Evolutionary conservation across 306 rosid species (phyloP).

Genomic region (Pterocarpus macrocarpus): DNA sequence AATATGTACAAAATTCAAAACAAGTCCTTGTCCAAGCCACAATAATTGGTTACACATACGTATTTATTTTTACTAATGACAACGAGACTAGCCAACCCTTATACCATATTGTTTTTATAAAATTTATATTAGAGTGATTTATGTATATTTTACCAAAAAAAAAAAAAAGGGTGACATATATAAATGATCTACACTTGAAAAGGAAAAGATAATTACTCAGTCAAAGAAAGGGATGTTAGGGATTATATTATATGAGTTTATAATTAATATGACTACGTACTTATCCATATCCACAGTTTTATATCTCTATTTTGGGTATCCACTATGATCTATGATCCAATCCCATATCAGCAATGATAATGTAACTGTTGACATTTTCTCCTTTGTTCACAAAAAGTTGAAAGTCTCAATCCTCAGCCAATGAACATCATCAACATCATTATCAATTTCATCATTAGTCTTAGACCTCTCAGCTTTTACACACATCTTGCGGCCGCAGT

Average conservation of each 20-base stretch:
- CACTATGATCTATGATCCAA: neutral
- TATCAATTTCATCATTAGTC: constrained; percentile 46
- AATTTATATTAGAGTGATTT: neutral
- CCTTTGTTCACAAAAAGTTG: neutral
- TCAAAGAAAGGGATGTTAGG: constrained; percentile 42
- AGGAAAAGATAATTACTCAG: constrained; percentile 19
- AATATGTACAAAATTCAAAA: constrained; percentile 34
- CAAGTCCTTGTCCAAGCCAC: constrained; percentile 22
- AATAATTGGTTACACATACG: constrained; percentile 6
- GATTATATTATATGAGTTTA: constrained; percentile 9
- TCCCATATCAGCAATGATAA: constrained; percentile 37
- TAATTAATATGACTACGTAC: constrained; percentile 3
- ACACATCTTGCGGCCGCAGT: constrained; percentile 35
- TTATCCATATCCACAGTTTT: constrained; percentile 44
- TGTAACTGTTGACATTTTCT: constrained; percentile 39
- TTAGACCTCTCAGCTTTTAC: constrained; percentile 18
- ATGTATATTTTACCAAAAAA: neutral
- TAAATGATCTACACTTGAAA: constrained; percentile 32
- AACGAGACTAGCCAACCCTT: neutral
- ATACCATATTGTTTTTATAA: neutral
- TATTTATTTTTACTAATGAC: neutral
- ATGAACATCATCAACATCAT: constrained; percentile 33
- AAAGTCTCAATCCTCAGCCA: constrained; percentile 6
- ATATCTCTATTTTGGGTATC: neutral
- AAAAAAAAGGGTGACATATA: neutral